Evolutionary conservation across 163 green algal genomes (phyloP).

Genomic region (Scenedesmus sp.): DNA sequence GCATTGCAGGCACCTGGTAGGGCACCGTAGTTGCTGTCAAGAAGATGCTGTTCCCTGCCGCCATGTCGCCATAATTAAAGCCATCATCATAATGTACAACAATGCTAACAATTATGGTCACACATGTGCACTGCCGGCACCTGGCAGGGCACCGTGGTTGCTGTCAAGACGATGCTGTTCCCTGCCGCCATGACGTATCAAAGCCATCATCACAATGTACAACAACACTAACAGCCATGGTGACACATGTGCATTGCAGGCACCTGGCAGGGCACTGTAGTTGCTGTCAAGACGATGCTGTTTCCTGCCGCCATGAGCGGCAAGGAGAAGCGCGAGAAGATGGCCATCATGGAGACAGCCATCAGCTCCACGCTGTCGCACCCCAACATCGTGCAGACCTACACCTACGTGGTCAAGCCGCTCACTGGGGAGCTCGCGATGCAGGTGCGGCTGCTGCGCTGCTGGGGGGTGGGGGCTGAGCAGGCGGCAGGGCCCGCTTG

Average conservation of each 20-base stretch:
- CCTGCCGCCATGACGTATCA: slow-evolving; percentile 60
- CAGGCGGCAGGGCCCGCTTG: neutral
- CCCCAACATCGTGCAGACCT: slow-evolving; percentile 71
- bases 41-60: slow-evolving; percentile 64
- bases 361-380: slow-evolving; percentile 66
- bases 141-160: slow-evolving; percentile 67
- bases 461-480: neutral
- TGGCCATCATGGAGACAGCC: slow-evolving; percentile 65
- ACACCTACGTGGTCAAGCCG: slow-evolving; percentile 65
- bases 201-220: neutral
- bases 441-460: slow-evolving; percentile 3
- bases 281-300: slow-evolving; percentile 72
- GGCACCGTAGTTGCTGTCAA: slow-evolving; percentile 70
- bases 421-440: slow-evolving; percentile 46
- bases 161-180: slow-evolving; percentile 71
- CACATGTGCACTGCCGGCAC: neutral
- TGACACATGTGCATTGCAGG: neutral
- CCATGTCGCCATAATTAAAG: slow-evolving; percentile 51
- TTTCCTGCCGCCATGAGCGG: slow-evolving; percentile 68
- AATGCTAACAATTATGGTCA: too few relatives aligned
- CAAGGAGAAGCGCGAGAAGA: slow-evolving; percentile 71
- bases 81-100: neutral
- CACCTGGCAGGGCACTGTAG: slow-evolving; percentile 62
- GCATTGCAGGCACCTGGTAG: slow-evolving; percentile 53
- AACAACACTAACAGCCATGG: too few relatives aligned